Conservation (phyloP, 208 protist genomes). For the Wallacemonas sp. region DNA sequence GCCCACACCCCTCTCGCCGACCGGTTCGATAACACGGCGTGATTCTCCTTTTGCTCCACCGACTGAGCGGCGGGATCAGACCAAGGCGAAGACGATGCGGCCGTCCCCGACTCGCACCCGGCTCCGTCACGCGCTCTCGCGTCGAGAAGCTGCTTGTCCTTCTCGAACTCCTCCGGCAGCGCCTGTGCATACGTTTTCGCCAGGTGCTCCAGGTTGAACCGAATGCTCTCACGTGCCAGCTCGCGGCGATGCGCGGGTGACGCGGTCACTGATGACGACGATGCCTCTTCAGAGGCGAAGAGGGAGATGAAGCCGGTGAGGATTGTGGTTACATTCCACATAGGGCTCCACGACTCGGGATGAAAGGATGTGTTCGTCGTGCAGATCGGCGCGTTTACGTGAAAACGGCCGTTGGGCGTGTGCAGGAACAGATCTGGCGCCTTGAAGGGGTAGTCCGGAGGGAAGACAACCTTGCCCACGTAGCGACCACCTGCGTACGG, state of each 20-base stretch:
- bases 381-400: conserved; percentile 63
- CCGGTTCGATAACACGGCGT: too few relatives aligned
- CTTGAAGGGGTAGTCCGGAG: conserved; percentile 95
- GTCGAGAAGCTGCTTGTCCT: conserved; percentile 18
- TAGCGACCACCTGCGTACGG: conserved; percentile 93
- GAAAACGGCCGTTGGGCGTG: conserved; percentile 88
- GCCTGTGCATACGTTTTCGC: conserved; percentile 40
- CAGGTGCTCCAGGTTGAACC: conserved; percentile 59
- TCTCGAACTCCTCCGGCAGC: conserved; percentile 50
- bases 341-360: conserved; percentile 85
- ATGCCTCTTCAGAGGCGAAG: conserved; percentile 57
- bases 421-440: conserved; percentile 87
- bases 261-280: conserved; percentile 37
- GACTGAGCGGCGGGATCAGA: too few relatives aligned
- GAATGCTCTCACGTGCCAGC: conserved; percentile 39
- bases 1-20: too few relatives aligned
- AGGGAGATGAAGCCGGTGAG: conserved; percentile 84
- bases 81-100: neutral
- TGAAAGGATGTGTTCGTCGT: conserved; percentile 87
- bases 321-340: conserved; percentile 82
- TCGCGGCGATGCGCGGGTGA: conserved; percentile 32
- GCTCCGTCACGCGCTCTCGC: neutral
- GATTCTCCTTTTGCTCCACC: too few relatives aligned
- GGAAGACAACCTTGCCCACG: conserved; percentile 94
- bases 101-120: neutral